Percentiles rank a stretch among this genome's conserved stretches.
Evolutionary conservation across 768 basidiomycete species (phyloP).

Genomic region (Udeniomyces megalosporus): DNA sequence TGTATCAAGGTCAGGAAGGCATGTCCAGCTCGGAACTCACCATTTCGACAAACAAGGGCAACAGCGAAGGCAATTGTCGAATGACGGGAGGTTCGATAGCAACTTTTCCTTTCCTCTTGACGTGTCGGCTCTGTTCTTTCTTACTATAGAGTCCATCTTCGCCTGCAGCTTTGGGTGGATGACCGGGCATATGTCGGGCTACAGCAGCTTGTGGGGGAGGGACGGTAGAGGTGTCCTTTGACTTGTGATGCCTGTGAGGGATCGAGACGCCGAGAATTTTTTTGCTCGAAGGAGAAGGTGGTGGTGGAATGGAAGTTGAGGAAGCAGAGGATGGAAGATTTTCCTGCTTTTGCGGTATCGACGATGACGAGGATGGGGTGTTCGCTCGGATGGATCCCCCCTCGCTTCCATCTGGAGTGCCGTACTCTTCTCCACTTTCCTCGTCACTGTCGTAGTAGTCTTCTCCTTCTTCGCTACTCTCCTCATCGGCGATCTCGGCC

Average conservation of each 20-base stretch:
- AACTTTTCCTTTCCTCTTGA: constrained; percentile 17
- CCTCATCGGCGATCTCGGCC: constrained; percentile 61
- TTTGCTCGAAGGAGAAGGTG: not conserved
- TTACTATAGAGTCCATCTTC: constrained; percentile 7
- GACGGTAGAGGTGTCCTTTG: not conserved
- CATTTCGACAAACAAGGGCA: constrained; percentile 85
- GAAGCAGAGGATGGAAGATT: not conserved
- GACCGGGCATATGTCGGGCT: not conserved
- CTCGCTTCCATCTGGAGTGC: constrained; percentile 35
- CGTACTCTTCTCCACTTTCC: constrained; percentile 26
- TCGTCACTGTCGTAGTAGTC: constrained; percentile 25
- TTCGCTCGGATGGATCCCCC: constrained; percentile 28
- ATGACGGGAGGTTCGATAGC: constrained; percentile 58
- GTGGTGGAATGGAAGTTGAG: not conserved
- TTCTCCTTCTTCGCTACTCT: constrained; percentile 20
- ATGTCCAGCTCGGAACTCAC: too few relatives aligned
- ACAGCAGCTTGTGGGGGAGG: not conserved
- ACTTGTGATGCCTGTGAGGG: not conserved
- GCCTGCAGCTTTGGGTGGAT: not conserved
- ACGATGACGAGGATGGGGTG: not conserved
- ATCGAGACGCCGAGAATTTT: constrained; percentile 7
- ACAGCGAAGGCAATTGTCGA: constrained; percentile 54
- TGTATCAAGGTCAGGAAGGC: too few relatives aligned
- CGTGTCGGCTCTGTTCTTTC: constrained; percentile 10
- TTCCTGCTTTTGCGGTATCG: not conserved